These are phyloP conservation scores for Stenogyne calaminthoides DNA, from an alignment of 305 asterid genomes.

Conservation along the genomic window DNA sequence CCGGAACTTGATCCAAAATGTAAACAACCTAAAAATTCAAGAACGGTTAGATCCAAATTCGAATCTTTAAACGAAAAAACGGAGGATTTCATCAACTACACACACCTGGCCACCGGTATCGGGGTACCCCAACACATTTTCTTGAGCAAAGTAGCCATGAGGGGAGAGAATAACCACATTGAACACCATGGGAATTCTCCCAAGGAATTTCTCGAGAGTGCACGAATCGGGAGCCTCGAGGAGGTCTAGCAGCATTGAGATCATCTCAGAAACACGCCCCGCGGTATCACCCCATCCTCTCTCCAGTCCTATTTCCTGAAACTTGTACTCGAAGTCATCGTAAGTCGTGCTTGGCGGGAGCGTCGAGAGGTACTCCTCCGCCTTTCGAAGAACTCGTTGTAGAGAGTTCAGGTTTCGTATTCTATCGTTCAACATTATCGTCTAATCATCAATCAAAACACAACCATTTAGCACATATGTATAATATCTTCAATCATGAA, in stretches of 20 bases:
- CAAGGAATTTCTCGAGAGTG: slow-evolving; percentile 89
- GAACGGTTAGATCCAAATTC: not conserved
- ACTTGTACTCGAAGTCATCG: slow-evolving; percentile 66
- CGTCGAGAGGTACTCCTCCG: slow-evolving; percentile 84
- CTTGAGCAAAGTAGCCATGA: slow-evolving; percentile 99
- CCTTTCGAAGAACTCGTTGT: slow-evolving; percentile 79
- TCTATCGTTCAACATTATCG: slow-evolving; percentile 82
- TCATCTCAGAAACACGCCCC: slow-evolving; percentile 74
- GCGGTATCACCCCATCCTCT: slow-evolving; percentile 97
- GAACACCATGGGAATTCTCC: slow-evolving; percentile 95
- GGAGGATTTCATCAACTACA: not conserved
- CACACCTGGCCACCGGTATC: slow-evolving; percentile 87
- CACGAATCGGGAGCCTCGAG: slow-evolving; percentile 93
- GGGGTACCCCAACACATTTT: slow-evolving; percentile 80
- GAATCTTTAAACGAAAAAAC: not conserved
- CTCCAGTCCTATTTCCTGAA: slow-evolving; percentile 92
- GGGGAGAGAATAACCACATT: slow-evolving; percentile 96
- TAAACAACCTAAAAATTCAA: slow-evolving; percentile 62
- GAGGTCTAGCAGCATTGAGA: slow-evolving; percentile 86
- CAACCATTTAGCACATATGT: not conserved
- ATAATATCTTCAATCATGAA: not conserved
- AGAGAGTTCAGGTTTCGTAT: slow-evolving; percentile 64
- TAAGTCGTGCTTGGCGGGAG: slow-evolving; percentile 61
- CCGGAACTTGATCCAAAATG: slow-evolving; percentile 93
- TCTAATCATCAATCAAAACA: slow-evolving; percentile 46